phyloP scores from a whole-genome alignment of 108 stramenopile species.

The Aurantiochytrium sp. region DNA sequence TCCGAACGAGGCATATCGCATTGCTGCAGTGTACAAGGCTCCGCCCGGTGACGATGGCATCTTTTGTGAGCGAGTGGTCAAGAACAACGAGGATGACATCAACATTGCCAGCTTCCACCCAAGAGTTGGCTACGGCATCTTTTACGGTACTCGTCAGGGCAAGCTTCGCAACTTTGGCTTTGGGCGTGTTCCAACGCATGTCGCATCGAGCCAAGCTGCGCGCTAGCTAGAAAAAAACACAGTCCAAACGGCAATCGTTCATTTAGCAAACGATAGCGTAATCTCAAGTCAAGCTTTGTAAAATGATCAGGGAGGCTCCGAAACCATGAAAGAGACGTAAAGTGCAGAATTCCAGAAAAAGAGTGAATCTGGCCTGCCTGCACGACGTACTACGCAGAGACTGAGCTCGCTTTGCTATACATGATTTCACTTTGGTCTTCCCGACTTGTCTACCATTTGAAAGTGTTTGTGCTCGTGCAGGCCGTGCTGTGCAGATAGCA shows the following conservation, averaged over 20 bases:
- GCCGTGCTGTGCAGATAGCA: background rate
- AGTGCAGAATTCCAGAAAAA: too few relatives aligned
- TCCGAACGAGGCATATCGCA: background rate
- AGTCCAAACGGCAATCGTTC: too few relatives aligned
- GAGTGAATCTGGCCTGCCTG: too few relatives aligned
- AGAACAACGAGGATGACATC: conserved; percentile 72
- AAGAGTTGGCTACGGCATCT: conserved; percentile 81
- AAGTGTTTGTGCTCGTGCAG: background rate
- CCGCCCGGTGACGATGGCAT: background rate
- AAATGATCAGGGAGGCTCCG: too few relatives aligned
- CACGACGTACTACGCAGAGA: too few relatives aligned
- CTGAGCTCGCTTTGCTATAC: too few relatives aligned
- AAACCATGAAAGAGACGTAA: too few relatives aligned
- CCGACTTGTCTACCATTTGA: background rate
- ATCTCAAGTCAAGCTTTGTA: too few relatives aligned
- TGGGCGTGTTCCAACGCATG: background rate
- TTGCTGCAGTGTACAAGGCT: background rate
- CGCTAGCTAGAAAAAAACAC: too few relatives aligned
- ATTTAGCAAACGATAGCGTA: too few relatives aligned
- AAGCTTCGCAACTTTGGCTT: background rate
- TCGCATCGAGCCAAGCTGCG: too few relatives aligned
- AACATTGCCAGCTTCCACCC: conserved; percentile 95
- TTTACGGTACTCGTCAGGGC: conserved; percentile 92
- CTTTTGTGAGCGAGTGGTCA: background rate
- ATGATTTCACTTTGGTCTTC: background rate